Base-by-base conservation (phyloP, 495 filamentous ascomycete species). In the Eremomyces bilateralis region DNA sequence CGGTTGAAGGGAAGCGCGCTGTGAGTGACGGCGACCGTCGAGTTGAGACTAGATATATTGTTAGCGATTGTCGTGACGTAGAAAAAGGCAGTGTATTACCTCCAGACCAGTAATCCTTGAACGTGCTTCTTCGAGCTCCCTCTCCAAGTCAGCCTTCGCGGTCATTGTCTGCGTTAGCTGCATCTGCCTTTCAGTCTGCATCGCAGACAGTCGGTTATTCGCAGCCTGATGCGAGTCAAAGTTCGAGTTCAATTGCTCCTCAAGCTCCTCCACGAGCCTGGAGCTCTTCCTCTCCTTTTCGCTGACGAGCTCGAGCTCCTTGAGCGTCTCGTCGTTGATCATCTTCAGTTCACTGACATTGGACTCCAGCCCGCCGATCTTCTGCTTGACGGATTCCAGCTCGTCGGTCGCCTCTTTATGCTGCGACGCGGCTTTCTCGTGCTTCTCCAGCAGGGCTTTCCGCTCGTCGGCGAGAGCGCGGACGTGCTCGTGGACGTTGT, bases 201-300 rank as follows among this genome's bases (percentile, higher is more conserved):
- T 42, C 1, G 51, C 46, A 49, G 78, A 76, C 10, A 80, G 55
- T 45, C 85, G 79, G 53, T 80, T 85, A 5, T 67, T 66, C n/a
- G 69, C 59, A 41, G 60, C 62, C 50, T 91, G 78, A 43, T 85
- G 81, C 48, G 92, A 80, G 38, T 97, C 88, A 51, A 77, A 97
- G 54, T 80, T 93, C 49, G 63, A 80, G 41, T 79, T 76, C n/a
- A 99, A 69, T 46, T 99, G 85, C 40, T 99, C 83, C 53, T 99
- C 88, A 13, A 99, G 72, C 54, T 95, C 88, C 48, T 94, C 82
- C 4, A 95, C 77, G 5, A 99, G 60, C 29, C 78, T 72, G 12
- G 77, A 77, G 53, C 84, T 85, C 61, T 88, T 90, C 56, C 81
- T 54, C 53, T 78, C 75, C 51, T 74, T 69, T 27, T 62, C 56